These are phyloP conservation scores for slime mould (Dictyostelium discoideum) DNA, from an alignment of 78 protist genomes.

Conservation along the genomic window DNA sequence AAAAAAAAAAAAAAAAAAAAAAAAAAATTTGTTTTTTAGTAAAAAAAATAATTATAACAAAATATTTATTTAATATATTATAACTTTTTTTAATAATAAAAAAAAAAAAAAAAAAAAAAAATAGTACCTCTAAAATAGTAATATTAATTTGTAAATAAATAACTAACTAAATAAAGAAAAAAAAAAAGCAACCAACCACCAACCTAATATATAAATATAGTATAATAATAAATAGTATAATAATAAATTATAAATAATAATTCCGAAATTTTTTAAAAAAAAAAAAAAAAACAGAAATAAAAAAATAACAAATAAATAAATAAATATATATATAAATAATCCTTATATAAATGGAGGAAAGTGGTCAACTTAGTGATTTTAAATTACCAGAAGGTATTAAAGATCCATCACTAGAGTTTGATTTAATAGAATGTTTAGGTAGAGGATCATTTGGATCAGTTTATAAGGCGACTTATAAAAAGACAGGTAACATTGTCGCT, in stretches of 20 bases:
- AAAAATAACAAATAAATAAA: neutral
- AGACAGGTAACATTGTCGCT: slow-evolving; percentile 69
- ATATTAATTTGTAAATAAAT: neutral
- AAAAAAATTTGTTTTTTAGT: neutral
- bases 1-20: too few species aligned
- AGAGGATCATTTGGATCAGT: slow-evolving; percentile 83
- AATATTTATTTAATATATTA: too few species aligned
- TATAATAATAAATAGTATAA: too few species aligned
- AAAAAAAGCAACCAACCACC: neutral
- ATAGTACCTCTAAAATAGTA: neutral
- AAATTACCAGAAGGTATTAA: slow-evolving; percentile 77
- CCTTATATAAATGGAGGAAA: slow-evolving; percentile 20
- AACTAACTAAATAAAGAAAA: neutral
- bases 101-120: too few species aligned
- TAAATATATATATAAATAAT: neutral
- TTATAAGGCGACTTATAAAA: slow-evolving; percentile 65
- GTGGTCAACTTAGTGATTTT: neutral
- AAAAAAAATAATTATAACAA: neutral
- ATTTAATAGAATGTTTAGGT: slow-evolving; percentile 53
- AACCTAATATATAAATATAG: neutral
- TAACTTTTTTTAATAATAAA: neutral
- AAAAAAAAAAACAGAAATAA: too few species aligned
- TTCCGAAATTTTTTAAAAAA: neutral
- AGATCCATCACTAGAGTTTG: slow-evolving; percentile 75
- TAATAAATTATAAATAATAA: neutral